Evolutionary conservation across 768 basidiomycete species (phyloP).

Genomic region (Cyathus striatus): DNA sequence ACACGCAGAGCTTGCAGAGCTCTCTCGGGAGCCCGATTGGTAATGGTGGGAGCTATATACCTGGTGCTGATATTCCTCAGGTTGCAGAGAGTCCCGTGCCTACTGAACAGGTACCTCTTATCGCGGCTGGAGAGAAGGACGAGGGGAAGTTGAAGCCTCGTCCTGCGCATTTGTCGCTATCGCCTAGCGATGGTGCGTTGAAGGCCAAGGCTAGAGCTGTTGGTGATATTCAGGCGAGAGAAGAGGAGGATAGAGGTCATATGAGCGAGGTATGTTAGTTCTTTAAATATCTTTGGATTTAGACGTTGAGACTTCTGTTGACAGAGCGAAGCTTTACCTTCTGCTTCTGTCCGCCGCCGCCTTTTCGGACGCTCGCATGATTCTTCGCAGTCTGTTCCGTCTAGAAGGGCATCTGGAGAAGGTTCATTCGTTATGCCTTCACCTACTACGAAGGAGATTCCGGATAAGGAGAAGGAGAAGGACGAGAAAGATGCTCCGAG

Average conservation of each 20-base stretch:
- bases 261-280: conserved; percentile 62
- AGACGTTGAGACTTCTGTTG: not conserved
- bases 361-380: conserved; percentile 64
- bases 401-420: conserved; percentile 17
- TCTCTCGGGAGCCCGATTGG: conserved; percentile 35
- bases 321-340: conserved; percentile 47
- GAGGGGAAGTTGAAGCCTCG: conserved; percentile 27
- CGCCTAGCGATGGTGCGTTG: conserved; percentile 60
- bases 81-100: not conserved
- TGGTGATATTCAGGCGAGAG: conserved; percentile 22
- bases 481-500: conserved; percentile 26
- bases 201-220: conserved; percentile 35
- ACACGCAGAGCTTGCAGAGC: conserved; percentile 30
- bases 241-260: conserved; percentile 47
- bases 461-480: conserved; percentile 25
- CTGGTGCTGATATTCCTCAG: conserved; percentile 1
- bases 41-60: conserved; percentile 11
- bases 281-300: conserved; percentile 4
- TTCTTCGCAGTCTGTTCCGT: conserved; percentile 21
- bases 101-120: not conserved
- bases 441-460: conserved; percentile 17
- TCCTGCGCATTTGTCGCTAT: conserved; percentile 47
- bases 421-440: conserved; percentile 18
- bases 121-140: not conserved
- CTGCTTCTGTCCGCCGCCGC: conserved; percentile 40